These are phyloP conservation scores for Usnea hakonensis DNA, from an alignment of 495 filamentous ascomycete species.

Conservation along the genomic window DNA sequence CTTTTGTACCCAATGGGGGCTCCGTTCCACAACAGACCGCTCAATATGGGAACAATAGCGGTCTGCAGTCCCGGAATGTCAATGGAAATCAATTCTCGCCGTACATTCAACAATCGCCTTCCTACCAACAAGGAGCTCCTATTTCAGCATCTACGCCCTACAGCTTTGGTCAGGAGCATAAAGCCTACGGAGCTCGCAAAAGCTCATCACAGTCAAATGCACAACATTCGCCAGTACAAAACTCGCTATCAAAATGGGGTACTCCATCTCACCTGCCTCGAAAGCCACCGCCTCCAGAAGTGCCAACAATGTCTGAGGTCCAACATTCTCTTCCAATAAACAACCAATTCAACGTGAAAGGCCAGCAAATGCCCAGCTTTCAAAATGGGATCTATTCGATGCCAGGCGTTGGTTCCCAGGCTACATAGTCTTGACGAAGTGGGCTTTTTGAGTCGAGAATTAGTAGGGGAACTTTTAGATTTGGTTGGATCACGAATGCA, in stretches of 20 bases:
- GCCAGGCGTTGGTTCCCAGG: constrained; percentile 16
- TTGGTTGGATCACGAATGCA: not conserved
- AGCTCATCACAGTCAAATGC: constrained; percentile 13
- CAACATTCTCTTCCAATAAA: constrained; percentile 24
- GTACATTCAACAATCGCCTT: constrained; percentile 32
- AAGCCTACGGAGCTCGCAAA: constrained; percentile 25
- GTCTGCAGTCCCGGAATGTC: constrained; percentile 29
- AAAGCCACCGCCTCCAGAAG: constrained; percentile 48
- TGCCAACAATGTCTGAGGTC: constrained; percentile 27
- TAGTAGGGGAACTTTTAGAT: not conserved
- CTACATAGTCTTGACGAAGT: not conserved
- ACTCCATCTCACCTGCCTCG: constrained; percentile 47
- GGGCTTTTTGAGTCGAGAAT: not conserved
- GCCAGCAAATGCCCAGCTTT: constrained; percentile 23
- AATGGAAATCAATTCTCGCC: constrained; percentile 34
- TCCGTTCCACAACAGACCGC: not conserved
- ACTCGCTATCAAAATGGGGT: constrained; percentile 42
- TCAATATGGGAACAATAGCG: constrained; percentile 27
- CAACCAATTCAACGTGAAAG: constrained; percentile 19
- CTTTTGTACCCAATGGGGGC: constrained; percentile 58
- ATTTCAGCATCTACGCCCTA: constrained; percentile 2
- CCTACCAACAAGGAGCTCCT: constrained; percentile 23
- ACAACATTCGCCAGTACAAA: constrained; percentile 16
- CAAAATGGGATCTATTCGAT: constrained; percentile 25
- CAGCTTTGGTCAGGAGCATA: constrained; percentile 8